Conservation (phyloP, 352 stramenopile species). For the Globisporangium middletonii region DNA sequence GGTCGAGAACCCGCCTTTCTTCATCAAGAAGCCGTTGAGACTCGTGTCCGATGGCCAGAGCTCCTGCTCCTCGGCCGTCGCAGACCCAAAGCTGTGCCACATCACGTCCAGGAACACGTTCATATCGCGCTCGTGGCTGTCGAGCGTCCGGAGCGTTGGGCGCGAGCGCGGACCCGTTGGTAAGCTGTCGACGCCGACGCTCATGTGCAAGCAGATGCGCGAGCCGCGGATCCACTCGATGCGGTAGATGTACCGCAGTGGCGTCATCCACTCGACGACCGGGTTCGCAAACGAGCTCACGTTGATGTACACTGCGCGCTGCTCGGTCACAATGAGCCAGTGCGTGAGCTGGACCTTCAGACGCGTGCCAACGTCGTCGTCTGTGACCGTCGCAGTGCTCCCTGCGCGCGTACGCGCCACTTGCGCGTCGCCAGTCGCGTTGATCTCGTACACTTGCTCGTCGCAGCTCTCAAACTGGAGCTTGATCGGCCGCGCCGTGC, state of each 20-base stretch:
- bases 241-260: constrained; percentile 82
- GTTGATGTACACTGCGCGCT: constrained; percentile 82
- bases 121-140: constrained; percentile 81
- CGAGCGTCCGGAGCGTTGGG: constrained; percentile 63
- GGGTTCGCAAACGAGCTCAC: constrained; percentile 70
- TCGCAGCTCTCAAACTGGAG: constrained; percentile 82
- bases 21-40: constrained; percentile 79
- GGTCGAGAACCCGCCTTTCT: constrained; percentile 76
- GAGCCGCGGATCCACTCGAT: constrained; percentile 67
- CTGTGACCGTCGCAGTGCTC: background rate
- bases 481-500: constrained; percentile 59
- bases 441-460: constrained; percentile 40
- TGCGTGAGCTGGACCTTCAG: constrained; percentile 73
- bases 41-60: constrained; percentile 86
- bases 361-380: constrained; percentile 29
- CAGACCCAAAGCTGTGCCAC: constrained; percentile 81
- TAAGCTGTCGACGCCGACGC: constrained; percentile 81
- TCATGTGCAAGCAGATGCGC: constrained; percentile 68
- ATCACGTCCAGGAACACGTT: constrained; percentile 85
- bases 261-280: constrained; percentile 85
- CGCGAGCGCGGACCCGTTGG: constrained; percentile 67
- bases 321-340: constrained; percentile 87
- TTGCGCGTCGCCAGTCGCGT: background rate
- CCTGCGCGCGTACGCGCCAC: no score
- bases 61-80: constrained; percentile 81